Base-by-base conservation (phyloP, 2,329 filamentous ascomycete species). In the Fusarium brachygibbosum region DNA sequence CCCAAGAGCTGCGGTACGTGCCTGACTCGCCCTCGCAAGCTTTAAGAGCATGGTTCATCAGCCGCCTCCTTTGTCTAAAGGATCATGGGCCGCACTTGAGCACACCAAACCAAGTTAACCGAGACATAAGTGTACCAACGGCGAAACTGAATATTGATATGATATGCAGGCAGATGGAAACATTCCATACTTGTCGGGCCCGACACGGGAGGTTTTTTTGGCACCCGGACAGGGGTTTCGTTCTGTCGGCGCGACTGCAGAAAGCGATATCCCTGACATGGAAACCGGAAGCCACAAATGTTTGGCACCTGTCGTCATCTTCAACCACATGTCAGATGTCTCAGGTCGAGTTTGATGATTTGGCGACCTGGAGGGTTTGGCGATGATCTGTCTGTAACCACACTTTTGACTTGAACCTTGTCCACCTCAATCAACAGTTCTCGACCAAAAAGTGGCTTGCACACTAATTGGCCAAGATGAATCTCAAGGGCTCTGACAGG, bases 391-490 rank as follows among this genome's bases (percentile, higher is more conserved):
- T 54, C 42, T 60, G 38, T 54, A 55, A 64, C 56, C 54, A 70
- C 55, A 55, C 55, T 57, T 50, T 57, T 72, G 71, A 68, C 71
- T 68, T 69, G 57, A 58, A 62, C 58, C 58, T 57, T 63, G 54
- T 35, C 44, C 46, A 64, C 51, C 56, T 53, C 57, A 41, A 58
- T 59, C 62, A 67, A 69, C 58, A 67, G 66, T 58, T 72, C 61
- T 70, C 60, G 54, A 51, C 60, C 46, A 63, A 53, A 28, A 42
- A 50, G 13, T 51, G 51, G 42, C 58, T 65, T 37, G 16, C 12
- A 48, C 59, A 38, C 60, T 57, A 37, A 67, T 65, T 67, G 58
- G 63, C 8, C 28, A 23, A 37, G 29, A 34, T 29, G 52, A 12
- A 37, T 37, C 10, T 51, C 32, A 32, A 68, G 48, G 53, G 56